Conservation (phyloP, 768 basidiomycete species). For the Hygrophorus russula region DNA sequence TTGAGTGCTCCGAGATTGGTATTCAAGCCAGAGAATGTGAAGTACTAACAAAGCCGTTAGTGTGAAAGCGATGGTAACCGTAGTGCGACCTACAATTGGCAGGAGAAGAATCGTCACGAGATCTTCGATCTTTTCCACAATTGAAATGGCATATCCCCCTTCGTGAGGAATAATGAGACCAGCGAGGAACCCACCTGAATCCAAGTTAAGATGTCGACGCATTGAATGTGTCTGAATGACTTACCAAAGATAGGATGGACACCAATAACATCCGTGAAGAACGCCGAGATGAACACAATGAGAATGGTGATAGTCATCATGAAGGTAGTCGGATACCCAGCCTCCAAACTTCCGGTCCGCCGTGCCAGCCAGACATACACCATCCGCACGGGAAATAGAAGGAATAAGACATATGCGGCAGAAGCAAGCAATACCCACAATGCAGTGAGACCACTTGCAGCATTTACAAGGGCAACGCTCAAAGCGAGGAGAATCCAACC, state of each 20-base stretch:
- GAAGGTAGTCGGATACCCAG: constrained; percentile 54
- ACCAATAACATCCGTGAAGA: constrained; percentile 83
- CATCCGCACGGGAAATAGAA: constrained; percentile 55
- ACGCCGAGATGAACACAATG: constrained; percentile 62
- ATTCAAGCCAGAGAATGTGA: constrained; percentile 63
- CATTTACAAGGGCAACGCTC: constrained; percentile 76
- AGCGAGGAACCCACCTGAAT: constrained; percentile 65
- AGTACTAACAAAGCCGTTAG: constrained; percentile 43
- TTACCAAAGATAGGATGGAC: constrained; percentile 58
- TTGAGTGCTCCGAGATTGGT: constrained; percentile 76
- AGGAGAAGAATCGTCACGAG: constrained; percentile 67
- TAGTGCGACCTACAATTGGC: constrained; percentile 46
- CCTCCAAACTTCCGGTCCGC: constrained; percentile 61
- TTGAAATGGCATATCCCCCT: constrained; percentile 66
- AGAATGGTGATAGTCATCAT: constrained; percentile 79
- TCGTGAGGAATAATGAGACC: constrained; percentile 78
- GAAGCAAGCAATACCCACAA: constrained; percentile 69
- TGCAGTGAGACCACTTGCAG: constrained; percentile 60
- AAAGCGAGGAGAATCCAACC: constrained; percentile 82
- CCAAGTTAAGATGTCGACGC: constrained; percentile 8
- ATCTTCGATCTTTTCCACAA: constrained; percentile 85
- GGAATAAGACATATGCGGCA: constrained; percentile 52
- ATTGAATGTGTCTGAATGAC: constrained; percentile 9
- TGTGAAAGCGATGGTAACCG: constrained; percentile 2
- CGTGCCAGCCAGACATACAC: constrained; percentile 56